Base-by-base conservation (phyloP, 2,329 filamentous ascomycete genomes). In the Immersiporthe knoxdaviesiana region DNA sequence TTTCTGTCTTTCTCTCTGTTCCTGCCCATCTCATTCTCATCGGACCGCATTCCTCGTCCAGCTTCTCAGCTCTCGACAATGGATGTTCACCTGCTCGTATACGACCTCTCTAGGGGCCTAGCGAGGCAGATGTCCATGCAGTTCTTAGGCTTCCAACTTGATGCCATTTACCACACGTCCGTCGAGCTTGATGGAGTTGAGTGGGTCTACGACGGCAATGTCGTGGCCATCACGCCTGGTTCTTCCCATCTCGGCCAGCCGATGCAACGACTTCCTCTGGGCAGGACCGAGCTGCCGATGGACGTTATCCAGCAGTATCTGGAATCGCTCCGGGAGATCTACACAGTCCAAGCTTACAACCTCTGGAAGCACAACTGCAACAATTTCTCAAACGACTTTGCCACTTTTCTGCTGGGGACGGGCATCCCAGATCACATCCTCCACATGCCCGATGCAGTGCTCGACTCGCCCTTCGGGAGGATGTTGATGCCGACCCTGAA, bases 101-200 rank as follows among this genome's bases (percentile, higher is more conserved):
- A 95, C 76, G 92, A 95, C 80, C 84, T 95, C 62, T 94, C 92
- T 1, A 79, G 79, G n/a, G 87, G 87, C 27, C 74, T 89, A 56
- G 86, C 86, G 18, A 82, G 83, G 12, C 76, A 88, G 73, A 81
- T 88, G 81, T 88, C 86, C 24, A 78, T 81, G 81, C 79, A 83
- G 71, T 73, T 84, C 67, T 78, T 90, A 12, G 81, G 86, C 21
- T 85, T 88, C 73, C 82, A 86, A 65, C 92, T 97, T 63, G 95
- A 98, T 79, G 96, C 96, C 66, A 89, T 99, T 66, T 98, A 98
- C 74, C 96, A 99, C 79, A 98, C 96, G 0, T 93, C 94, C 0
- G 90, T 99, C 66, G 91, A 97, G 56, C 84, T 98, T 52, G 87
- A 90, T 65, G 90, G 90, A n/a, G 86, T 91, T 64, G 96, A 99